These are phyloP conservation scores for Terana coerulea DNA, from an alignment of 768 basidiomycete species.

Conservation along the genomic window DNA sequence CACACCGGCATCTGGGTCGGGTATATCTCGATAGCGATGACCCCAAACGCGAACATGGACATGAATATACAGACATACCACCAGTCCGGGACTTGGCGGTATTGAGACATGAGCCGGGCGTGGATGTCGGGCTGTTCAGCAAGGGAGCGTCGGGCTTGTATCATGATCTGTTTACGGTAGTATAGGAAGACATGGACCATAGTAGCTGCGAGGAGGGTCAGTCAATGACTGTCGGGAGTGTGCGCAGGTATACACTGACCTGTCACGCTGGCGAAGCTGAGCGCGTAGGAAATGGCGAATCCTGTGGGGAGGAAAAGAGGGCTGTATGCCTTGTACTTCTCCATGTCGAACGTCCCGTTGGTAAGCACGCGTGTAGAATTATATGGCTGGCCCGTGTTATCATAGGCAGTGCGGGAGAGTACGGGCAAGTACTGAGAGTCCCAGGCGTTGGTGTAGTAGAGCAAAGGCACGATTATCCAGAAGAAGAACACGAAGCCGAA, in stretches of 20 bases:
- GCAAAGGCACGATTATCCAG: conserved; percentile 59
- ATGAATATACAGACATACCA: conserved; percentile 44
- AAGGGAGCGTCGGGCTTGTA: conserved; percentile 36
- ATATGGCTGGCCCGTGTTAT: conserved; percentile 39
- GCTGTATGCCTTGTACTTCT: conserved; percentile 38
- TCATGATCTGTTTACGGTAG: conserved; percentile 33
- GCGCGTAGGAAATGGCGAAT: conserved; percentile 75
- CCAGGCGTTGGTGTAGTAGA: conserved; percentile 71
- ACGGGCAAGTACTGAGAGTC: conserved; percentile 65
- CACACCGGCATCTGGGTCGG: conserved; percentile 66
- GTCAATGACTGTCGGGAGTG: conserved; percentile 18
- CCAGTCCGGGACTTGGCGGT: conserved; percentile 46
- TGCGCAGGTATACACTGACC: not conserved
- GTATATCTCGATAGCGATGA: conserved; percentile 66
- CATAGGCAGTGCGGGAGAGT: conserved; percentile 31
- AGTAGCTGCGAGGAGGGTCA: conserved; percentile 32
- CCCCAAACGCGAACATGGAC: conserved; percentile 59
- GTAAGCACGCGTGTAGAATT: conserved; percentile 39
- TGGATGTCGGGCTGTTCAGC: conserved; percentile 47
- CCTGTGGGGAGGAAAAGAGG: conserved; percentile 51
- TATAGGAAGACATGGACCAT: conserved; percentile 17
- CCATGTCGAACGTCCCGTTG: conserved; percentile 32
- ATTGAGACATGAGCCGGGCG: conserved; percentile 40
- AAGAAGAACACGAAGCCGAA: conserved; percentile 66
- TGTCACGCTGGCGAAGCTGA: conserved; percentile 75